phyloP scores from a whole-genome alignment of 108 stramenopile species.

The Chaetoceros tenuissimus region DNA sequence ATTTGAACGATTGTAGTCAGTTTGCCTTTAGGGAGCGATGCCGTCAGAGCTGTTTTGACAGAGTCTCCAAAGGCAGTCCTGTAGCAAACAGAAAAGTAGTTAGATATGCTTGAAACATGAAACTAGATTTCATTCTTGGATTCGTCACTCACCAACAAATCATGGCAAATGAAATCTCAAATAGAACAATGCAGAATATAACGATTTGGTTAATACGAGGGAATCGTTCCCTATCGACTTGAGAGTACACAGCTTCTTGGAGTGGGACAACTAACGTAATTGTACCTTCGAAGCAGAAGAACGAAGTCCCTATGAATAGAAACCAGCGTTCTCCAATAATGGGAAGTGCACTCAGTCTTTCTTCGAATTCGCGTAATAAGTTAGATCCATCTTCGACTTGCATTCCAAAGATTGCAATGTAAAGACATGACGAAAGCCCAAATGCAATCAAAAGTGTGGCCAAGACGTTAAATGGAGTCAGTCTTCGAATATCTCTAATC shows the following conservation, averaged over 20 bases:
- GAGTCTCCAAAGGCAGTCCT: constrained; percentile 31
- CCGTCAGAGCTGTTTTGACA: constrained; percentile 34
- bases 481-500: constrained; percentile 36
- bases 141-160: constrained; percentile 21
- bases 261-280: constrained; percentile 48
- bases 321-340: constrained; percentile 21
- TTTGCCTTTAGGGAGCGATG: constrained; percentile 24
- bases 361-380: constrained; percentile 2
- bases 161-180: constrained; percentile 39
- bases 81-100: not conserved
- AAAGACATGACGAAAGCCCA: constrained; percentile 22
- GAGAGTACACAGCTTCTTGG: constrained; percentile 32
- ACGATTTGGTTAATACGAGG: constrained; percentile 22
- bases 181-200: constrained; percentile 23
- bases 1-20: constrained; percentile 34
- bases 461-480: constrained; percentile 37
- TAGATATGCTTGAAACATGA: not conserved
- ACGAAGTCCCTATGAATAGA: constrained; percentile 42
- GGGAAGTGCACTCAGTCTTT: constrained; percentile 14
- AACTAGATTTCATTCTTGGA: not conserved
- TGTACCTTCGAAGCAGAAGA: constrained; percentile 44
- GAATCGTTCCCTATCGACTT: constrained; percentile 25
- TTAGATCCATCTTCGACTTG: not conserved
- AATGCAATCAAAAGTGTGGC: constrained; percentile 41
- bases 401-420: constrained; percentile 17